Evolutionary conservation across 2,329 filamentous ascomycete genomes (phyloP).

Genomic region (Trichoderma brevicompactum): DNA sequence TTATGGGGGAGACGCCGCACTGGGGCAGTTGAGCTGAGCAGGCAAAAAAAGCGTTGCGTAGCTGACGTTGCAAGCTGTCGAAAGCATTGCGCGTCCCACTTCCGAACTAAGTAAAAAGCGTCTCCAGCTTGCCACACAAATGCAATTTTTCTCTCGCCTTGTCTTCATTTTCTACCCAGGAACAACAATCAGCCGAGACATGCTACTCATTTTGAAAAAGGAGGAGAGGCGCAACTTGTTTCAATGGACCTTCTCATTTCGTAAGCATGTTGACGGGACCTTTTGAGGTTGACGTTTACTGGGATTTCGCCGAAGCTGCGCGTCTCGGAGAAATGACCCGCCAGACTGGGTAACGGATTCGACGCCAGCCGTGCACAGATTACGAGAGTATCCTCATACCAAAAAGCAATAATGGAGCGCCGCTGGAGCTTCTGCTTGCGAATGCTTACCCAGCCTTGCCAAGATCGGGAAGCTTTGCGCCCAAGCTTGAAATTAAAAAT

Average conservation of each 20-base stretch:
- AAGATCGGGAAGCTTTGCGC: no score
- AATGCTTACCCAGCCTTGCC: neutral
- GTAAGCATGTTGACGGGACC: neutral
- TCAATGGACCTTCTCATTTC: neutral
- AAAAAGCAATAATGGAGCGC: no score
- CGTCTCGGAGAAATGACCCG: slow-evolving; percentile 5
- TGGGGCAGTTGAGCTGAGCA: neutral
- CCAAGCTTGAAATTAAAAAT: neutral
- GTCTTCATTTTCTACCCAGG: neutral
- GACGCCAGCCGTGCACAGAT: neutral
- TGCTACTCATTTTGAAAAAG: neutral
- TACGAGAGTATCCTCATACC: no score
- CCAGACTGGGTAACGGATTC: neutral
- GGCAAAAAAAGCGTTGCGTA: slow-evolving; percentile 29
- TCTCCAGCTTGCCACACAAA: slow-evolving; percentile 23
- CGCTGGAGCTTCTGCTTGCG: neutral
- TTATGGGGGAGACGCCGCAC: neutral
- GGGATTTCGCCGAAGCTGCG: slow-evolving; percentile 9
- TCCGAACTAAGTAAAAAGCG: slow-evolving; percentile 36
- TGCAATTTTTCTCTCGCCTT: neutral
- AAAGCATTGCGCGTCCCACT: slow-evolving; percentile 42
- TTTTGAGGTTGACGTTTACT: neutral
- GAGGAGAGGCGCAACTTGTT: neutral
- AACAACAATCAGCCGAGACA: slow-evolving; percentile 12
- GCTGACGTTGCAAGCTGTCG: slow-evolving; percentile 39